These are phyloP conservation scores for Candida mesenterica DNA, from an alignment of 1,139 yeast species.

Conservation along the genomic window DNA sequence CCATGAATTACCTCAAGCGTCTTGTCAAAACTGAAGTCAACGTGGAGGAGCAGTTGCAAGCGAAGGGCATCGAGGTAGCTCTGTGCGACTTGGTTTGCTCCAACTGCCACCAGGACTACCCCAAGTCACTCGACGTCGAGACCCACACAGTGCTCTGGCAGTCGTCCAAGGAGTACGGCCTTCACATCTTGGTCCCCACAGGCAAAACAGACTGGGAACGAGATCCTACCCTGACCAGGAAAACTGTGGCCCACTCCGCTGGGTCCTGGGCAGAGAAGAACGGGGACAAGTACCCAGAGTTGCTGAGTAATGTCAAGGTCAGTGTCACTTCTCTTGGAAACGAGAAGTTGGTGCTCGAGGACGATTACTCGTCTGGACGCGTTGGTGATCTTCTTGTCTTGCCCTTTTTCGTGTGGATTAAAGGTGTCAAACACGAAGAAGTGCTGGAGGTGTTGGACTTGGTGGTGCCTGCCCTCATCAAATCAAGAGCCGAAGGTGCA, in stretches of 20 bases:
- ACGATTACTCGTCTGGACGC: conserved; percentile 38
- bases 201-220: conserved; percentile 85
- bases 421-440: conserved; percentile 44
- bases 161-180: conserved; percentile 63
- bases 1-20: background rate
- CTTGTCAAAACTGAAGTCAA: background rate
- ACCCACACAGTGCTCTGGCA: conserved; percentile 57
- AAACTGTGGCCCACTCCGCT: conserved; percentile 53
- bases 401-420: conserved; percentile 79
- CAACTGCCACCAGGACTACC: conserved; percentile 51
- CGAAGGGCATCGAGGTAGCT: conserved; percentile 42
- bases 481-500: conserved; percentile 15
- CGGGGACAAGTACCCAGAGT: conserved; percentile 17
- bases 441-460: conserved; percentile 45
- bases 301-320: conserved; percentile 40
- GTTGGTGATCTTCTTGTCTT: conserved; percentile 62
- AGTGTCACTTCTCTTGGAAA: conserved; percentile 51
- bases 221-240: conserved; percentile 58
- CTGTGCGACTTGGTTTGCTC: conserved; percentile 50
- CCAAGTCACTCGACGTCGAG: conserved; percentile 56
- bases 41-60: conserved; percentile 4
- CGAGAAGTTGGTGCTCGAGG: conserved; percentile 34
- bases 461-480: conserved; percentile 43
- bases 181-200: conserved; percentile 78
- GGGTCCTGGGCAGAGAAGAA: conserved; percentile 43